These are phyloP conservation scores for Tephrocybe sp. DNA, from an alignment of 768 basidiomycete species.

Conservation along the genomic window DNA sequence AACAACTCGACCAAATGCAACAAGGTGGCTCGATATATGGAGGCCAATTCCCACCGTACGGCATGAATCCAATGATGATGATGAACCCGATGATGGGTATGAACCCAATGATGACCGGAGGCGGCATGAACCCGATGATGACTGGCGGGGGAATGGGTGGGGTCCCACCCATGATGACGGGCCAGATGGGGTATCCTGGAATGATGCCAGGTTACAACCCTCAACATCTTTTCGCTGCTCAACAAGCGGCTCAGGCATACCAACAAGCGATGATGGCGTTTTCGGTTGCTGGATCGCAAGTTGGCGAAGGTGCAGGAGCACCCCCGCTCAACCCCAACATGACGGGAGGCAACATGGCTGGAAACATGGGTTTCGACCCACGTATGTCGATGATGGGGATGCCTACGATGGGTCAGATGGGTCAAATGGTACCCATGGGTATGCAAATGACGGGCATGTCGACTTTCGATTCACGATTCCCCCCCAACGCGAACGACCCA, in stretches of 20 bases:
- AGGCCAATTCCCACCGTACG: constrained; percentile 50
- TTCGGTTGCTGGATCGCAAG: constrained; percentile 72
- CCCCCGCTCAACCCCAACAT: constrained; percentile 53
- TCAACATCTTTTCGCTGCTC: constrained; percentile 85
- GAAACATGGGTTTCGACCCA: constrained; percentile 52
- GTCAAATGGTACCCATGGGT: constrained; percentile 35
- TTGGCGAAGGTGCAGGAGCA: constrained; percentile 50
- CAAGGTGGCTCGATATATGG: constrained; percentile 75
- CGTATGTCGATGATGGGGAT: constrained; percentile 83
- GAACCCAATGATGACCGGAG: constrained; percentile 53
- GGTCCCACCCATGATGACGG: constrained; percentile 46
- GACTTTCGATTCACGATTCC: constrained; percentile 57
- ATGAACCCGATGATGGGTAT: constrained; percentile 51
- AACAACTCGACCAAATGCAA: constrained; percentile 90
- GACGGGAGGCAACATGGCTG: constrained; percentile 43
- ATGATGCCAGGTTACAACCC: constrained; percentile 64
- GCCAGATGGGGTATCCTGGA: constrained; percentile 50
- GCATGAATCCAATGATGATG: constrained; percentile 78
- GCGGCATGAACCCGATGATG: constrained; percentile 56
- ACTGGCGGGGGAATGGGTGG: constrained; percentile 34
- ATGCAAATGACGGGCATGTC: constrained; percentile 68
- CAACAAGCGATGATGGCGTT: constrained; percentile 88
- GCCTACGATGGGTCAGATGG: constrained; percentile 54
- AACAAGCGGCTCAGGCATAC: constrained; percentile 84
- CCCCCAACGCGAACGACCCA: constrained; percentile 35